Percentiles rank a stretch among this genome's conserved stretches.
These are phyloP conservation scores for Kondoa malvinella DNA, from an alignment of 768 basidiomycete genomes.

Conservation along the genomic window DNA sequence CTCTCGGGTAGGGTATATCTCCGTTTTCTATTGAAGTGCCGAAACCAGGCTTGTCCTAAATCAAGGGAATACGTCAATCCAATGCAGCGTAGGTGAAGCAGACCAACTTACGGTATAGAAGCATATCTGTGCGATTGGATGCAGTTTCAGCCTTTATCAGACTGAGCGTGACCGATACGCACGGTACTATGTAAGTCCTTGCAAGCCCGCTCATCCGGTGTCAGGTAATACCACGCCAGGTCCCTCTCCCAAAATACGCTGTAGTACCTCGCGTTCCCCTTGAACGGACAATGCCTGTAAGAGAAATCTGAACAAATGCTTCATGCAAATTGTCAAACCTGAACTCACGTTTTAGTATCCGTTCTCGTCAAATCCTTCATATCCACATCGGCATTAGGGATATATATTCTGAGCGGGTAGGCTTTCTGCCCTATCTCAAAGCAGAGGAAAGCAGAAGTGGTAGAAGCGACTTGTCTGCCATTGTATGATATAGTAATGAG, in stretches of 20 bases:
- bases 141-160: not conserved
- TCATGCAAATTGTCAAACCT: not conserved
- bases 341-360: not conserved
- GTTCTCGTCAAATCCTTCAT: not conserved
- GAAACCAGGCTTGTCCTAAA: not conserved
- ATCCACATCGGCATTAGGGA: not conserved
- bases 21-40: not conserved
- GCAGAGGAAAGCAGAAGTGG: not conserved
- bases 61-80: too few relatives aligned
- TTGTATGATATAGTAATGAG: not conserved
- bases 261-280: not conserved
- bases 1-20: not conserved
- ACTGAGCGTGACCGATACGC: not conserved
- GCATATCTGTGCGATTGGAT: not conserved
- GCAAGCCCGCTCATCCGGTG: not conserved
- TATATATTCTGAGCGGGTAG: not conserved
- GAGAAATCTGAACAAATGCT: not conserved
- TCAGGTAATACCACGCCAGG: not conserved
- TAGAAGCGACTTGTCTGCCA: not conserved
- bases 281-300: not conserved
- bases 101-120: not conserved
- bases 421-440: not conserved
- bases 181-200: not conserved
- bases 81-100: not conserved
- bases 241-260: not conserved